These are phyloP conservation scores for Chalaropsis thielavioides DNA, from an alignment of 2,329 filamentous ascomycete genomes.

Conservation along the genomic window DNA sequence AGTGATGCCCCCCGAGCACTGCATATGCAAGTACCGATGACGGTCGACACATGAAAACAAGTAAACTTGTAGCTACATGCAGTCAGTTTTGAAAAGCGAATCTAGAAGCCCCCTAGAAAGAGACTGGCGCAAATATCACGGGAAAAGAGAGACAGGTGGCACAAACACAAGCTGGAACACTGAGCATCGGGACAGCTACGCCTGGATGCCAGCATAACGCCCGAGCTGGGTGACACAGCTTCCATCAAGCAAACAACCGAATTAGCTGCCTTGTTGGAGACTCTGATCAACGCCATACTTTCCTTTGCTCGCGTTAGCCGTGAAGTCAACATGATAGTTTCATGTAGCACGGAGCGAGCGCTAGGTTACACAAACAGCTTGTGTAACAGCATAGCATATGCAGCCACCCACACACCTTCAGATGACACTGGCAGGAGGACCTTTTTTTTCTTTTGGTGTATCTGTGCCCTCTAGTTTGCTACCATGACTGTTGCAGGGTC, in stretches of 20 bases:
- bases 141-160: neutral
- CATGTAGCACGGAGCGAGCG: neutral
- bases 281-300: no score
- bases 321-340: neutral
- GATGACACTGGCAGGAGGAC: neutral
- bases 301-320: no score
- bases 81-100: neutral
- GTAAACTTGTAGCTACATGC: neutral
- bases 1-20: neutral
- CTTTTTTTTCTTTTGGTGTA: neutral
- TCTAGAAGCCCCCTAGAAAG: neutral
- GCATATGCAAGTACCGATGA: slow-evolving; percentile 1
- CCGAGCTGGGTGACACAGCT: neutral
- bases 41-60: neutral
- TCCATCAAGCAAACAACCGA: neutral
- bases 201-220: neutral
- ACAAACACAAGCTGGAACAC: neutral
- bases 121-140: neutral
- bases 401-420: neutral
- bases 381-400: slow-evolving; percentile 2
- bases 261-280: neutral
- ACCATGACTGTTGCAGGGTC: neutral
- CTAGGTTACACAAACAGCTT: neutral
- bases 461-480: neutral
- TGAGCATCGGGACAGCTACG: neutral